Evolutionary conservation across 345 rosid genomes (phyloP).

Genomic region (Linum lewisii): DNA sequence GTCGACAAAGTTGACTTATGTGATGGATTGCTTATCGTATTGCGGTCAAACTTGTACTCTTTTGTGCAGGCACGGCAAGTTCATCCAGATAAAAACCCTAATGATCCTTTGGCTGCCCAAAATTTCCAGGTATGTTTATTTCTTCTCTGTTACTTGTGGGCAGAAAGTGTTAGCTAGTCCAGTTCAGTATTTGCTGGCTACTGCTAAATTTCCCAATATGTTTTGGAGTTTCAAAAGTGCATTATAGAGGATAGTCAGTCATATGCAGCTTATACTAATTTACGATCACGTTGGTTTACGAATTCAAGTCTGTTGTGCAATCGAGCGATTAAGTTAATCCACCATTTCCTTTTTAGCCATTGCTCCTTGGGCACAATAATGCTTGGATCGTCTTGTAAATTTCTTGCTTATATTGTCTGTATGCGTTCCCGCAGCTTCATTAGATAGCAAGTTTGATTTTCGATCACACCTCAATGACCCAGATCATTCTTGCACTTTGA

Average conservation of each 20-base stretch:
- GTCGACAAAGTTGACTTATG: neutral
- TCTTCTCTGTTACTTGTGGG: neutral
- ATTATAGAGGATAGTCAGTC: neutral
- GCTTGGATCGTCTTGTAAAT: neutral
- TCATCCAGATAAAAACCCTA: constrained; percentile 92
- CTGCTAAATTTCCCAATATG: neutral
- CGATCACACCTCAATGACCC: neutral
- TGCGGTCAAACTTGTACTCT: neutral
- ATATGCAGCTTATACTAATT: neutral
- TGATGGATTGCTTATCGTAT: neutral
- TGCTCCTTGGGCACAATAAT: neutral
- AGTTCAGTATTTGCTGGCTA: no score
- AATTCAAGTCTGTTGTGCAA: neutral
- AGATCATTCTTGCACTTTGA: no score
- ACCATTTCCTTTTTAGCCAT: neutral
- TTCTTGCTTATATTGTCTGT: neutral
- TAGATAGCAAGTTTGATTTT: neutral
- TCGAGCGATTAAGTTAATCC: neutral
- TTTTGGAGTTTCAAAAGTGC: neutral
- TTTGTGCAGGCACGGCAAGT: constrained; percentile 86
- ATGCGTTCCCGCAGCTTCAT: neutral
- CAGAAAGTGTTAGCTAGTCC: no score
- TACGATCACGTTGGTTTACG: neutral
- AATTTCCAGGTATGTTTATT: constrained; percentile 63
- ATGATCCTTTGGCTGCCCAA: constrained; percentile 83